Evolutionary conservation across 2,329 filamentous ascomycete genomes (phyloP), one percentile per base, ranked within the genome.

Genomic region (Paraphaeosphaeria minitans): DNA sequence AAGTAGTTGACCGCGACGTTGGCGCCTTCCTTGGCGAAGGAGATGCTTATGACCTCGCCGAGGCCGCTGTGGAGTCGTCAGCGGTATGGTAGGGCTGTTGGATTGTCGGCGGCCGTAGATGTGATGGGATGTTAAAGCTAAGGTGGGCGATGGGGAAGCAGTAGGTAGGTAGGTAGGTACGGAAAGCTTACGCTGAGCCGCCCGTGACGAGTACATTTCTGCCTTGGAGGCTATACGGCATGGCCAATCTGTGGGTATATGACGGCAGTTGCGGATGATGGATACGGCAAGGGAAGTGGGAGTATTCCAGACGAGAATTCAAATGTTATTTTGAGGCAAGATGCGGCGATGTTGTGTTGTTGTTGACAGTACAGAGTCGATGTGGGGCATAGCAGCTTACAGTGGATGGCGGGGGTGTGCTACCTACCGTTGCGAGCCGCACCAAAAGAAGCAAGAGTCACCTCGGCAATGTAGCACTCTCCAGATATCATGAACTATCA

Each of bases 1-100:
- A 83, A 81, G 76, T 92, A 94, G 78, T 93, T 94, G 72, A 95
- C 84, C 9, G 87, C 85, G 10, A 94, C 80, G 57, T 90, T 88
- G 71, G 85, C 85, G 48, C 89, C 89, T 66, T 88, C 82, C 22
- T 82, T 78, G 9, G 90, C 90, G 66, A 93, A 91, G 33, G 87
- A 85, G 56, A 84, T 83, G 41, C 83, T 84, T 3, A 91, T 82
- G 3, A 88, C 81, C 45, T 89, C 90, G 37, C 91, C 91, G 33
- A 94, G 83, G 2, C 91, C 91, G 64, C 90, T 86, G 29, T 10
- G 29, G 29, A n/a, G n/a, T n/a, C n/a, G n/a, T n/a, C n/a, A n/a
- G n/a, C n/a, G n/a, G n/a, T n/a, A n/a, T n/a, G n/a, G n/a, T n/a
- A n/a, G n/a, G n/a, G n/a, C n/a, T n/a, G n/a, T n/a, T n/a, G n/a